These are phyloP conservation scores for Populus hybrid DNA, from an alignment of 441 rosid genomes.

Conservation along the genomic window DNA sequence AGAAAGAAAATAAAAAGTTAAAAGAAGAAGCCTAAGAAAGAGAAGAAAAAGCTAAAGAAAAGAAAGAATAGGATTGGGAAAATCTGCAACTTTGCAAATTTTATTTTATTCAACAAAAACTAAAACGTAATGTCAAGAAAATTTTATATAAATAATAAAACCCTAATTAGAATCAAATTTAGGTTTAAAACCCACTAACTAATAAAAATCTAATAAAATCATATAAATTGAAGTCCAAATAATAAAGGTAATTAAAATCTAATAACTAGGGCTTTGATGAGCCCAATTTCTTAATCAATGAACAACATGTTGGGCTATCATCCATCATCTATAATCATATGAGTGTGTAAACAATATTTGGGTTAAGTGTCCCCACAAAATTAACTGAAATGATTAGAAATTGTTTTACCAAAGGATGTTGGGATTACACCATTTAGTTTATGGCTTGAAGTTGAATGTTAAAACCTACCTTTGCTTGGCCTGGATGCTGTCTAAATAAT, in stretches of 20 bases:
- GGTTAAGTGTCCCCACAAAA: background rate
- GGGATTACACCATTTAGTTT: background rate
- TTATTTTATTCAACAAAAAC: no score
- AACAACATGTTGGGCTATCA: background rate
- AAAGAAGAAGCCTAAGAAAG: no score
- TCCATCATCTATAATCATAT: background rate
- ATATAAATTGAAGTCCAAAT: background rate
- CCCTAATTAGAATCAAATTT: background rate
- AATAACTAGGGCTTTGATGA: background rate
- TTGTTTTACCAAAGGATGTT: background rate
- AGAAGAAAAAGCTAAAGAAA: no score
- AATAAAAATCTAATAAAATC: no score
- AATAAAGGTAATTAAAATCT: background rate
- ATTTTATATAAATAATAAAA: background rate
- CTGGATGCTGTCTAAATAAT: background rate
- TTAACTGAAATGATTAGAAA: background rate
- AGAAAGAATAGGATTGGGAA: no score
- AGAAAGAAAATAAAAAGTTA: no score
- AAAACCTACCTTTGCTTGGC: background rate
- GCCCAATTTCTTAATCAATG: background rate
- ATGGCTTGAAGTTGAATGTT: background rate
- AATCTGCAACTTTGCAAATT: no score
- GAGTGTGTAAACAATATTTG: background rate
- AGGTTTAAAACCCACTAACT: background rate
- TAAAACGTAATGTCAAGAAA: background rate